phyloP scores from a whole-genome alignment of 306 rosid genomes.

The Castanea sativa region DNA sequence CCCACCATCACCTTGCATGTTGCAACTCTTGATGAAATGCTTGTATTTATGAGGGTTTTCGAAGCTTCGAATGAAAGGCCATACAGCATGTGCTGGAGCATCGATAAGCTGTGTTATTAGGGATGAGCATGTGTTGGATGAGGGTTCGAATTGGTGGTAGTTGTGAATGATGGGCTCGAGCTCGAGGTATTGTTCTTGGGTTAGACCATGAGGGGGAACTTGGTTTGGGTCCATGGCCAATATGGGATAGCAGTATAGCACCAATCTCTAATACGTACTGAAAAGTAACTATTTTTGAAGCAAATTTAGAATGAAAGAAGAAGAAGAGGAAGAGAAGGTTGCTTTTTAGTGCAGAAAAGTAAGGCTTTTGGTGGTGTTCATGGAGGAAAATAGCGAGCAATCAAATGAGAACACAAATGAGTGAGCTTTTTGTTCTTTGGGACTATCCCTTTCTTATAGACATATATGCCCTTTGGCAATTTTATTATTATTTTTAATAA shows the following conservation, averaged over 20 bases:
- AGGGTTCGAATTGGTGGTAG: slow-evolving; percentile 53
- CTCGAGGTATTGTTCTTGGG: slow-evolving; percentile 45
- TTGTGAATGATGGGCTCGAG: slow-evolving; percentile 48
- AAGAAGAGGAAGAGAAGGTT: background rate
- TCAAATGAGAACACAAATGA: slow-evolving; percentile 14
- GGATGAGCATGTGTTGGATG: slow-evolving; percentile 61
- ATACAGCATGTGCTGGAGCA: slow-evolving; percentile 50
- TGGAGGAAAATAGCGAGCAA: slow-evolving; percentile 5
- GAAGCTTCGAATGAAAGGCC: slow-evolving; percentile 71
- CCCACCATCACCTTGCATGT: slow-evolving; percentile 65
- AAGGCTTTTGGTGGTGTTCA: background rate
- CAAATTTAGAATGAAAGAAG: background rate
- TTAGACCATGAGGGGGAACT: slow-evolving; percentile 44
- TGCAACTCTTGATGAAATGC: slow-evolving; percentile 86
- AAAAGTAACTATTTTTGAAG: background rate
- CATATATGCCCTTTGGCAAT: slow-evolving; percentile 30
- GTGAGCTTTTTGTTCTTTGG: background rate
- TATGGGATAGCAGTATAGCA: slow-evolving; percentile 8
- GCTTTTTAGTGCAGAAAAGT: background rate
- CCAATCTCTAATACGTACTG: background rate
- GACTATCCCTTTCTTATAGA: slow-evolving; percentile 11
- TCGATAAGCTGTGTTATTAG: slow-evolving; percentile 66
- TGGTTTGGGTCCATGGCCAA: slow-evolving; percentile 9
- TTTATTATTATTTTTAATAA: no score
- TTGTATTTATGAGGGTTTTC: slow-evolving; percentile 77